Base-by-base conservation (phyloP, 768 basidiomycete species). In the Russula sp. region DNA sequence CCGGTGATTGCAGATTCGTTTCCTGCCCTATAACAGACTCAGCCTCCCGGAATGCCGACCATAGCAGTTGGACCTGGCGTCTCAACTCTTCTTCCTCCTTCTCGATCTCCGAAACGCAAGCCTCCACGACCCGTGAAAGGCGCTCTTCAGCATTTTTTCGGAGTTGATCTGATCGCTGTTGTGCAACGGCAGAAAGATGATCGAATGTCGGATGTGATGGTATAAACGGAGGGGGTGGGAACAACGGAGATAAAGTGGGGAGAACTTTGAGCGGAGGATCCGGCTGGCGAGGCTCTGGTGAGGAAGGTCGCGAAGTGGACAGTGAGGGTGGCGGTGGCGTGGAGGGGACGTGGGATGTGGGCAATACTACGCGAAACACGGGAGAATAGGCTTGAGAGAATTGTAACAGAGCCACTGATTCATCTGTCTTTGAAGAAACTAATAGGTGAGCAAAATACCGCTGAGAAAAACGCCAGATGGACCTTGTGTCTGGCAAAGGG, bases 171-270 rank as follows among this genome's bases (percentile, higher is more conserved):
- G 88, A 89, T 69, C 81, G 76, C 38, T 79, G 73, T 28, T 76
- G 72, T 16, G 90, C 90, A 55, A 85, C 70, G 26, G 80, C 77
- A 18, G 86, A 79, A 36, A 92, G 78, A 72, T 89, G 84, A 49
- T 77, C 66, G 71, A 92, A 92, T 48, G 85, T 82, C 8, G 84
- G 84, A 69, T 92, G 88, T 20, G 86, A 84, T 8, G 90, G 86
- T 0, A 87, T 83, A 74, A 89, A 92, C 20, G 90, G 90, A 24
- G 87, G 83, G 20, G 89, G 89, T 30, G 85, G 83, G 72, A 90
- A 88, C 44, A 92, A 75, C 6, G 86, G 80, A 44, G 80, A 80
- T 66, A 88, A 68, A 62, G 79, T 74, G 44, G 83, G 80, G 50
- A 92, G 76, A 72, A 80, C 80, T 51, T 75, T 71, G 22, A 69